Base-by-base conservation (phyloP, 2,329 filamentous ascomycete genomes). In the Penicillium sp. region DNA sequence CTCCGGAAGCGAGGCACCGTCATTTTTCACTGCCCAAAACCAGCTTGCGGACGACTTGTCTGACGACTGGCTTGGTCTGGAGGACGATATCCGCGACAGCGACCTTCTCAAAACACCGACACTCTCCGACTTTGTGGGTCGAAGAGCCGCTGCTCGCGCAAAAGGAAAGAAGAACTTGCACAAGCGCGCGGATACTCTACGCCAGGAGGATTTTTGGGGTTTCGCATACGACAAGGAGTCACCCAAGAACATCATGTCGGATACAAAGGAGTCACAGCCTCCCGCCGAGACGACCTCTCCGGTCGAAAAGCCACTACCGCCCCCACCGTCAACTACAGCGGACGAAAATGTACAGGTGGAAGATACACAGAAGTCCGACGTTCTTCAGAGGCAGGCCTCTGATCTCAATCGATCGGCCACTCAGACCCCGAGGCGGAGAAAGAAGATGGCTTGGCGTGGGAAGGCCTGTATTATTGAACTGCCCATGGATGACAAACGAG, bases 391-490 rank as follows among this genome's bases (percentile, higher is more conserved):
- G 27, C 53, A 55, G 35, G 51, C 46, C 42, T 55, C 48, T 43
- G 57, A 55, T 24, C 60, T 58, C 36, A 55, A 40, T 45, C 51
- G 36, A 46, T 36, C 53, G 38, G 63, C 69, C 10, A 51, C 57
- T n/a, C 68, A 68, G 41, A 63, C 68, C 20, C 66, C 58, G 41
- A 57, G 72, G 48, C 64, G 65, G n/a, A 89, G 81, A 73, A 91
- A 88, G 68, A 89, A 86, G 72, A 77, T 92, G 2, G 79, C 81
- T 41, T 91, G 88, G 87, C 87, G 81, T 63, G 86, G 86, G 51
- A 91, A 90, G 73, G 85, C 83, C 53, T 89, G 90, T 47, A 71
- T 89, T 62, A 84, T 92, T 39, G 75, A 85, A 24, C 73, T 92
- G 18, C 89, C 88, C 5, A 75, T 81, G 41, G 84, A 89, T 55